Conservation (phyloP, 2,329 filamentous ascomycete species). For the Colletotrichum melonis region DNA sequence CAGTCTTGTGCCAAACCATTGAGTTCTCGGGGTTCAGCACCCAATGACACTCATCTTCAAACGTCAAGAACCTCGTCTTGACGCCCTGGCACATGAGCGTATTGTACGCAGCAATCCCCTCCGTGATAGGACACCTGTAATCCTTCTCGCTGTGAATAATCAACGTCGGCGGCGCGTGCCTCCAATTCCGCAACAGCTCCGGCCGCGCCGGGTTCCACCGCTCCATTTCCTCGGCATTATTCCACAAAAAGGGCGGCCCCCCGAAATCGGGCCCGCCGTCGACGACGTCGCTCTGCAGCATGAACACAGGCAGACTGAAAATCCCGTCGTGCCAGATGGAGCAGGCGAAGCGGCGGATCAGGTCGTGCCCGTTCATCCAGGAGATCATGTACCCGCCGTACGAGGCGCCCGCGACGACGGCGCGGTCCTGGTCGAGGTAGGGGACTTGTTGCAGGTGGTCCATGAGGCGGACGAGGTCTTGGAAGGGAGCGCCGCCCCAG, state of each 20-base stretch:
- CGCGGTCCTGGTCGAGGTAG: constrained; percentile 64
- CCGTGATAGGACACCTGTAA: constrained; percentile 61
- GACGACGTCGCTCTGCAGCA: constrained; percentile 41
- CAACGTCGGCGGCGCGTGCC: constrained; percentile 71
- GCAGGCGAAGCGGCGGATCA: constrained; percentile 55
- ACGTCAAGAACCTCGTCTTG: constrained; percentile 76
- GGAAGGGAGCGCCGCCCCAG: constrained; percentile 66
- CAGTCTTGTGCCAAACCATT: constrained; percentile 74
- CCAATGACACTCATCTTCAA: constrained; percentile 80
- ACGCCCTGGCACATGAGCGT: constrained; percentile 75
- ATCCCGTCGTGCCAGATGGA: constrained; percentile 62
- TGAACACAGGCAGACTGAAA: constrained; percentile 45
- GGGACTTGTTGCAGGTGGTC: constrained; percentile 61
- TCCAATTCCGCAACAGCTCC: constrained; percentile 67
- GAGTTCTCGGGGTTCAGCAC: constrained; percentile 76
- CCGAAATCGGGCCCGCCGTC: constrained; percentile 49
- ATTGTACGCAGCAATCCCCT: constrained; percentile 78
- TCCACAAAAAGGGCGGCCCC: constrained; percentile 57
- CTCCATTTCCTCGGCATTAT: constrained; percentile 57
- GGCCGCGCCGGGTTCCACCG: constrained; percentile 61
- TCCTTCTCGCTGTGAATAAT: constrained; percentile 79
- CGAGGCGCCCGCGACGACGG: constrained; percentile 63
- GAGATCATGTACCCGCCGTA: constrained; percentile 72
- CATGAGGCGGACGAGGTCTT: constrained; percentile 66
- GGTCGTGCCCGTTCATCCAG: constrained; percentile 65